These are phyloP conservation scores for Arthrobotrys pseudoclavata DNA, from an alignment of 2,329 filamentous ascomycete species.

Conservation along the genomic window DNA sequence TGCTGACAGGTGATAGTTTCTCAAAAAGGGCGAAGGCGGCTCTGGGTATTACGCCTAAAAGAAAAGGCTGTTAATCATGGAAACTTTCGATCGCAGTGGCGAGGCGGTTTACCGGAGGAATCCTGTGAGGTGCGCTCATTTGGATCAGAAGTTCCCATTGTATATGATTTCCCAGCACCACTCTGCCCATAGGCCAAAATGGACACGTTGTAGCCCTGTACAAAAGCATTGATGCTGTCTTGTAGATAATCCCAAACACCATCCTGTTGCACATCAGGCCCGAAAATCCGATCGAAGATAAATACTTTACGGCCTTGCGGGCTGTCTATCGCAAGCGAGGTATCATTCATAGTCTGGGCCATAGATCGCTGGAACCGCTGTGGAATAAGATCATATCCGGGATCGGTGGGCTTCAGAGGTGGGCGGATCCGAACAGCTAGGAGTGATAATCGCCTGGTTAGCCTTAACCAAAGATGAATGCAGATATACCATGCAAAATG, in stretches of 20 bases:
- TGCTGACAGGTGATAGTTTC: constrained; percentile 73
- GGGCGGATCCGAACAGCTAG: constrained; percentile 92
- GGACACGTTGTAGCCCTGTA: constrained; percentile 98
- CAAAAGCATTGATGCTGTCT: constrained; percentile 89
- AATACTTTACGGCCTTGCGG: constrained; percentile 94
- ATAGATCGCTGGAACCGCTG: constrained; percentile 94
- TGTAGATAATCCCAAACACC: constrained; percentile 94
- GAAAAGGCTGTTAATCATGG: constrained; percentile 9
- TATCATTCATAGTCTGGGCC: constrained; percentile 88
- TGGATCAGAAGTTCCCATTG: constrained; percentile 95
- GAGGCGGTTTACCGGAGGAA: constrained; percentile 44
- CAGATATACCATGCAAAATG: not conserved
- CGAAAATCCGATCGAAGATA: constrained; percentile 95
- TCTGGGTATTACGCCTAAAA: constrained; percentile 91
- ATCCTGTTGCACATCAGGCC: constrained; percentile 84
- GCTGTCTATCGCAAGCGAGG: constrained; percentile 87
- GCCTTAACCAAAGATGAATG: not conserved
- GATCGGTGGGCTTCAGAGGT: constrained; percentile 83
- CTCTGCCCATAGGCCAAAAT: constrained; percentile 97
- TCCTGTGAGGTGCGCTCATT: constrained; percentile 73
- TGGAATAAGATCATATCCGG: constrained; percentile 93
- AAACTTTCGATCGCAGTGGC: not conserved
- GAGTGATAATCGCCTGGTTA: constrained; percentile 5
- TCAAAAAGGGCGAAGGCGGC: constrained; percentile 90
- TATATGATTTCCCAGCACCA: constrained; percentile 97